Evolutionary conservation across 2,329 filamentous ascomycete genomes (phyloP).

Genomic region (Xylaria multiplex): DNA sequence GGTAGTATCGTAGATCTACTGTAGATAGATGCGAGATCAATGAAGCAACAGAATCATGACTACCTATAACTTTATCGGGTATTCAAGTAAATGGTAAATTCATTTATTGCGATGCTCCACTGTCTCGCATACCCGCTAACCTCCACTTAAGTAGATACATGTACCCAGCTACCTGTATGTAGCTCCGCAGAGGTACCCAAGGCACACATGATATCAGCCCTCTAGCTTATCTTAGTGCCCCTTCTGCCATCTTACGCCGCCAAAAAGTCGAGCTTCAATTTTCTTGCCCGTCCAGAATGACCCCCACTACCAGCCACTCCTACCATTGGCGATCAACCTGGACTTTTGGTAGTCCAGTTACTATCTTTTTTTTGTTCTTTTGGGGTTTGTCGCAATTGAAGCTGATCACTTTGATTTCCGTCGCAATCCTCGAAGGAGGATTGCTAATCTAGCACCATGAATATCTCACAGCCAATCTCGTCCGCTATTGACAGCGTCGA

Average conservation of each 20-base stretch:
- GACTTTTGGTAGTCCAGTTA: background rate
- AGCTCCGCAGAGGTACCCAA: too few species aligned
- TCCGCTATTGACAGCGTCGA: slow-evolving; percentile 88
- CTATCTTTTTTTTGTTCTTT: slow-evolving; percentile 3
- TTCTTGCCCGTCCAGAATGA: slow-evolving; percentile 24
- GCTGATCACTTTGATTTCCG: slow-evolving; percentile 9
- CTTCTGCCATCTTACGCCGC: slow-evolving; percentile 57
- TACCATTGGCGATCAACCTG: slow-evolving; percentile 4
- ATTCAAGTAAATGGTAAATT: background rate
- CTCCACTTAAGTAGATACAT: too few species aligned
- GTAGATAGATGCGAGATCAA: too few species aligned
- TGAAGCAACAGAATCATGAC: too few species aligned
- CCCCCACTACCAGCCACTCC: slow-evolving; percentile 16
- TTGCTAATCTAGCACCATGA: slow-evolving; percentile 59
- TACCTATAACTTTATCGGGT: too few species aligned
- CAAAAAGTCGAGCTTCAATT: slow-evolving; percentile 53
- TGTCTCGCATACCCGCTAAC: background rate
- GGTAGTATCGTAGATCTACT: too few species aligned
- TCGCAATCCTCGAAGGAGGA: slow-evolving; percentile 36
- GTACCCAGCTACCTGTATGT: background rate
- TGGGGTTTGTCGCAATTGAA: slow-evolving; percentile 1
- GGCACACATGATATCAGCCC: background rate
- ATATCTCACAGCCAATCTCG: slow-evolving; percentile 81
- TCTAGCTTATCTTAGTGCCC: background rate
- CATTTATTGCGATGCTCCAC: slow-evolving; percentile 10